Percentiles rank a stretch among this genome's conserved stretches.
Conservation (phyloP, 2,329 filamentous ascomycete species). For the Acrodontium crateriforme region DNA sequence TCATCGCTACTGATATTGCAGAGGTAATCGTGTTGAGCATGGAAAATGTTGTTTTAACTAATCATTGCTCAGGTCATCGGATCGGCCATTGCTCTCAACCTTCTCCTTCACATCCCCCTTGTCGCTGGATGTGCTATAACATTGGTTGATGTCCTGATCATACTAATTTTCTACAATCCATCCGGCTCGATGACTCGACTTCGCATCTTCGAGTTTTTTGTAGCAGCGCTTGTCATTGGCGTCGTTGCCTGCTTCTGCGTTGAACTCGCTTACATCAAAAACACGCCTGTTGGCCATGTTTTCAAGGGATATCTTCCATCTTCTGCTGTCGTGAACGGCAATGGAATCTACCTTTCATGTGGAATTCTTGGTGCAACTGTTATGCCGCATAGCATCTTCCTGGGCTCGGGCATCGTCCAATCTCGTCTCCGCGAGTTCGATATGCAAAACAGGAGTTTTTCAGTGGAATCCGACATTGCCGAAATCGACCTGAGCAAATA, state of each 20-base stretch:
- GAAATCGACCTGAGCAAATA: conserved; percentile 17
- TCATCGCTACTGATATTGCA: conserved; percentile 46
- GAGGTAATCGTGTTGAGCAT: no score
- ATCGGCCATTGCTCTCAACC: conserved; percentile 54
- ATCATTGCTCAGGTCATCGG: conserved; percentile 61
- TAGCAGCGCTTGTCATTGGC: conserved; percentile 49
- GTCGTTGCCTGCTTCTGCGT: conserved; percentile 60
- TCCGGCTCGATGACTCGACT: conserved; percentile 43
- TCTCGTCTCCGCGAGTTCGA: conserved; percentile 52
- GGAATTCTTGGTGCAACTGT: conserved; percentile 66
- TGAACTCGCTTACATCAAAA: conserved; percentile 48
- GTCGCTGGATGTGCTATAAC: conserved; percentile 56
- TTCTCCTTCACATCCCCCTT: conserved; percentile 46
- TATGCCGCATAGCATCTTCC: conserved; percentile 55
- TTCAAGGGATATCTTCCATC: conserved; percentile 56
- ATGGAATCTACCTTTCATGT: conserved; percentile 55
- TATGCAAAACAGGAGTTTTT: conserved; percentile 36
- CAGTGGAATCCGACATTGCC: neutral
- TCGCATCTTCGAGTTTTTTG: conserved; percentile 49
- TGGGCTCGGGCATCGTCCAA: conserved; percentile 57
- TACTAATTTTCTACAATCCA: conserved; percentile 52
- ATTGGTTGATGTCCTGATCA: conserved; percentile 53
- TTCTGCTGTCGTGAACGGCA: conserved; percentile 40
- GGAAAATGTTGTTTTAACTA: no score
- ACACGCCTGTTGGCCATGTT: conserved; percentile 43